Base-by-base conservation (phyloP, 108 stramenopile genomes). In the Craspedostauros australis region DNA sequence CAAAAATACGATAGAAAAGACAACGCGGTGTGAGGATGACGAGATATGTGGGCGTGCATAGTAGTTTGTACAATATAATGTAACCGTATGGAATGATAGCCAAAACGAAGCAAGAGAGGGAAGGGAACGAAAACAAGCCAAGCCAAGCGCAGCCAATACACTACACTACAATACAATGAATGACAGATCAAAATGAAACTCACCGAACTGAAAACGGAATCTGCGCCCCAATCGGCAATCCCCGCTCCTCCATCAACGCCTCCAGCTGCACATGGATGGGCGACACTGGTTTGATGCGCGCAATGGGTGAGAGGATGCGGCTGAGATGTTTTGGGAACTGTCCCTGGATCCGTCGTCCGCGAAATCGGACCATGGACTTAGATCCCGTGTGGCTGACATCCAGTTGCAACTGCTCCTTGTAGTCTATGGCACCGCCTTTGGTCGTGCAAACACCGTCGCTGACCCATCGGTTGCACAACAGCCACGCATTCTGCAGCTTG, bases 381-480 rank as follows among this genome's bases (percentile, higher is more conserved):
- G 14, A 4, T 18, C 39, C 23, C 15, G 37, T 12, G 3, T 49
- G 24, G 9, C 20, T 28, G 11, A 40, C 12, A 0, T 52, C 42
- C 5, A 76, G 41, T 55, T 68, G 33, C 52, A 77, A 31, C 12
- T 14, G 24, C 70, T 67, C 83, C 46, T 66, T 28, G 52, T 80
- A 64, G 18, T 29, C 50, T 30, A 62, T 48, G 40, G 16, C 22
- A 41, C 74, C 74, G 59, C 74, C 50, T 39, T 70, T 69, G 54
- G 57, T 40, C 5, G 49, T 63, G 46, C 55, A 81, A 40, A 50
- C 53, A 40, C 57, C 73, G 29, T 65, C 64, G 34, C 60, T 45
- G 7, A 73, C 31, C 84, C 86, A 87, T 53, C 90, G 81, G 41
- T 86, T 70, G 67, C 86, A 88, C 7, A 92, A 51, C 4, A 86